phyloP scores from a whole-genome alignment of 164 flowering plant species.

The Liquidambar formosana region DNA sequence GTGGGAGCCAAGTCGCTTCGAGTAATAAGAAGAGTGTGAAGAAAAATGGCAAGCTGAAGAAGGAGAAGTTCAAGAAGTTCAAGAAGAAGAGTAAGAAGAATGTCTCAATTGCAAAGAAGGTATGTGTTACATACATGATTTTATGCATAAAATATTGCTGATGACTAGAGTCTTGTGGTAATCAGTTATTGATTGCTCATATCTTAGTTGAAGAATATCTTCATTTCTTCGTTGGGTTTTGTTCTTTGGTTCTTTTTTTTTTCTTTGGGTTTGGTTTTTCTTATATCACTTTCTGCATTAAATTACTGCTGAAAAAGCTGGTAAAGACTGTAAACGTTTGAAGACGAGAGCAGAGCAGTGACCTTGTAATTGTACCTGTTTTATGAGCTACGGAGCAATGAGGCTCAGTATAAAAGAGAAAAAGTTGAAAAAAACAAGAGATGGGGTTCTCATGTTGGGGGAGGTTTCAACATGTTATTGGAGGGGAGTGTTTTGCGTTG shows the following conservation, averaged over 20 bases:
- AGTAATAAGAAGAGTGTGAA: not conserved
- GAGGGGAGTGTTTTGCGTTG: slow-evolving; percentile 8
- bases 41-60: slow-evolving; percentile 8
- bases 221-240: not conserved
- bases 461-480: slow-evolving; percentile 8
- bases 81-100: slow-evolving; percentile 12
- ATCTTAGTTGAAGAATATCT: not conserved
- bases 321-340: slow-evolving; percentile 1
- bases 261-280: no score
- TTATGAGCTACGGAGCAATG: slow-evolving; percentile 12
- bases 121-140: slow-evolving; percentile 1
- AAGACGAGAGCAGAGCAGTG: slow-evolving; percentile 10
- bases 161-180: no score
- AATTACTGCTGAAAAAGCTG: slow-evolving; percentile 22
- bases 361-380: slow-evolving; percentile 18
- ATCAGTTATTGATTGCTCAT: not conserved
- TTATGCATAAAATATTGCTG: slow-evolving; percentile 19
- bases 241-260: no score
- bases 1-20: no score
- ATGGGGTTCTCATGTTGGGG: slow-evolving; percentile 18
- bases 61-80: slow-evolving; percentile 11
- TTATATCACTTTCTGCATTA: not conserved
- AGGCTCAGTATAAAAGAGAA: slow-evolving; percentile 9
- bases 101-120: slow-evolving; percentile 15
- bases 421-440: slow-evolving; percentile 7